phyloP scores from a whole-genome alignment of 768 basidiomycete genomes.

The Podaxis carcinomalis region DNA sequence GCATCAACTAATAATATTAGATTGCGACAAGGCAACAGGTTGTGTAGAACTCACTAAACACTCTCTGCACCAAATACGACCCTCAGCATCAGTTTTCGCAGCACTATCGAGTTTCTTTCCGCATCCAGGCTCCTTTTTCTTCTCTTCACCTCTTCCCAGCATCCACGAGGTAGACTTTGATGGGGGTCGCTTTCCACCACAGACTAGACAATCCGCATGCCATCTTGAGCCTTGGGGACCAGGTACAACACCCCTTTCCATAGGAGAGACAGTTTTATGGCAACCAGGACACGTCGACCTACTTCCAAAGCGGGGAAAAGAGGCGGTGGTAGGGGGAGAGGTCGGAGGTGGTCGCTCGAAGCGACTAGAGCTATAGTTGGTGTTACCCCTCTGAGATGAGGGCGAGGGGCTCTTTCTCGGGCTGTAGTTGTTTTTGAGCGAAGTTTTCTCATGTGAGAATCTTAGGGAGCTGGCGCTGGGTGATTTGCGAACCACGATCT shows the following conservation, averaged over 20 bases:
- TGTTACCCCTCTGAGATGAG: conserved; percentile 14
- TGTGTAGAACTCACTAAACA: conserved; percentile 53
- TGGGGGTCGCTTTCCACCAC: conserved; percentile 66
- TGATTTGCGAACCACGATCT: conserved; percentile 33
- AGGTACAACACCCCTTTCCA: conserved; percentile 84
- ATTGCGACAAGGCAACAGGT: background rate
- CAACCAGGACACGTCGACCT: conserved; percentile 72
- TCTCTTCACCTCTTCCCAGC: conserved; percentile 39
- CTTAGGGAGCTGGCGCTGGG: conserved; percentile 21
- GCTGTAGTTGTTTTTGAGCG: conserved; percentile 2
- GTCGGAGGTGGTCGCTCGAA: conserved; percentile 21
- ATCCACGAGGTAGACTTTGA: conserved; percentile 29
- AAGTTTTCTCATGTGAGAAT: conserved; percentile 9
- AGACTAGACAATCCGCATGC: conserved; percentile 76
- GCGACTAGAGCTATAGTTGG: conserved; percentile 22
- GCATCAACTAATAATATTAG: conserved; percentile 41
- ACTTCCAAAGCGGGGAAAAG: conserved; percentile 55
- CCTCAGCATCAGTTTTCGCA: conserved; percentile 67
- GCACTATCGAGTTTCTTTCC: conserved; percentile 82
- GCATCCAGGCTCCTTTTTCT: conserved; percentile 66
- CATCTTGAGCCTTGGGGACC: conserved; percentile 80
- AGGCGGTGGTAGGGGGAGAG: conserved; percentile 18
- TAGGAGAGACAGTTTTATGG: conserved; percentile 64
- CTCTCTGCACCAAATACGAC: conserved; percentile 80
- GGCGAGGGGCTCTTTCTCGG: conserved; percentile 5